These are phyloP conservation scores for Thraustochytrium striatum DNA, from an alignment of 352 stramenopile species.

Conservation along the genomic window DNA sequence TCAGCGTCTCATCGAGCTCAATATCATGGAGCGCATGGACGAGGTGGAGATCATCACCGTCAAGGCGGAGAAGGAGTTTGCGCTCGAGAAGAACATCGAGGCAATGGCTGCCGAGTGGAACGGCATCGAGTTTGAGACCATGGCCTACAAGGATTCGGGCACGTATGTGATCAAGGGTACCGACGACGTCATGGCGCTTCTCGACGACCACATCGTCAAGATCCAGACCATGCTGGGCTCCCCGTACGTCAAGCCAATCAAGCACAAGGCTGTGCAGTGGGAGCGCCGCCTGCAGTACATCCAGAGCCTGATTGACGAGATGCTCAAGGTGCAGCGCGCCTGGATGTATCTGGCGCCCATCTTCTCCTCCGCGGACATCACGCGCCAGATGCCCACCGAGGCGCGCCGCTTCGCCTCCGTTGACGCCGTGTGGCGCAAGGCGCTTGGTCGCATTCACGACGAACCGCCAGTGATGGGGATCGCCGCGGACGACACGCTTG, in stretches of 20 bases:
- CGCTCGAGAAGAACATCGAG: conserved; percentile 83
- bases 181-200: conserved; percentile 81
- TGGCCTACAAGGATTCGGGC: conserved; percentile 82
- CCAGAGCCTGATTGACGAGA: conserved; percentile 74
- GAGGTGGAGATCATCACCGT: conserved; percentile 74
- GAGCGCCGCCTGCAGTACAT: conserved; percentile 69
- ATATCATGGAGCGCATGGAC: conserved; percentile 81
- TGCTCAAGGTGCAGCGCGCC: conserved; percentile 79
- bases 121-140: conserved; percentile 83
- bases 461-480: conserved; percentile 73
- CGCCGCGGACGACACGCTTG: conserved; percentile 75
- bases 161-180: conserved; percentile 77
- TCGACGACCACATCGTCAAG: conserved; percentile 90
- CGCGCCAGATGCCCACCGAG: conserved; percentile 79
- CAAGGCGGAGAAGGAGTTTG: conserved; percentile 90
- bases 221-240: conserved; percentile 90
- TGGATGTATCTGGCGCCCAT: conserved; percentile 81
- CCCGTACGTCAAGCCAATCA: conserved; percentile 87
- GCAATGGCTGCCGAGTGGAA: conserved; percentile 89
- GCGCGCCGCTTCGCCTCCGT: conserved; percentile 71
- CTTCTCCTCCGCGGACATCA: conserved; percentile 80
- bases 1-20: conserved; percentile 79
- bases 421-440: conserved; percentile 67
- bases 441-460: conserved; percentile 64
- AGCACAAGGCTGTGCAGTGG: conserved; percentile 77